Evolutionary conservation across 2,329 filamentous ascomycete species (phyloP), one percentile per base, ranked within the genome.

Genomic region (Epichloe scottii): DNA sequence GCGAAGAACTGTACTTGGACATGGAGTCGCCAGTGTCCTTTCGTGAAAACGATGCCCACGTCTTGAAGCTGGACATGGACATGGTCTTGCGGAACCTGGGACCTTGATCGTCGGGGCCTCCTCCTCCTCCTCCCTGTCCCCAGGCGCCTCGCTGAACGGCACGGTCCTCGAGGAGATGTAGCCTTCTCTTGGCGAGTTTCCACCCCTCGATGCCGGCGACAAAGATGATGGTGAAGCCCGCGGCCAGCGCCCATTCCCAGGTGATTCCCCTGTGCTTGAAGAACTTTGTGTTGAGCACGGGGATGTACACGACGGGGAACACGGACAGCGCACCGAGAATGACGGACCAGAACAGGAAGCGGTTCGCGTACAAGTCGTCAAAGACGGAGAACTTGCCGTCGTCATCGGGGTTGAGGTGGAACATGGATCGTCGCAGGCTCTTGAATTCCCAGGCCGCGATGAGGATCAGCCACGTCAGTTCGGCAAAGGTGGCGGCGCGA

Each of bases 371-470:
- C 6, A 89, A 64, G 56, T 87, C 83, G 60, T 72, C 70, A 66
- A 78, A 78, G 46, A 82, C 63, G 30, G 77, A 72, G 62, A 80
- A 76, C 39, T 61, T 64, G 55, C 71, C 75, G 40, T 66, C 62
- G 63, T 73, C 70, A 26, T 75, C 70, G 1, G 77, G 74, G 59
- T 81, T 72, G 60, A 88, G 78, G 42, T 76, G 74, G 73, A 89
- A 87, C 68, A 89, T 76, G 43, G 81, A 85, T 14, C 83, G 80
- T 5, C 82, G 79, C 61, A 87, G 77, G 60, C 83, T 78, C 67
- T 87, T 83, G 69, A 87, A 85, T 68, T 89, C 84, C 85, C 85
- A 89, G 2, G 85, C 85, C 1, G 84, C 80, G 61, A 89, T 75
- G 46, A 89, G 75, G 37, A 87, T 84, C 50, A 83, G 73, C 81